Evolutionary conservation across 257 asterid genomes (phyloP), one percentile per base, ranked within the genome.

Genomic region (Fraxinus pennsylvanica): DNA sequence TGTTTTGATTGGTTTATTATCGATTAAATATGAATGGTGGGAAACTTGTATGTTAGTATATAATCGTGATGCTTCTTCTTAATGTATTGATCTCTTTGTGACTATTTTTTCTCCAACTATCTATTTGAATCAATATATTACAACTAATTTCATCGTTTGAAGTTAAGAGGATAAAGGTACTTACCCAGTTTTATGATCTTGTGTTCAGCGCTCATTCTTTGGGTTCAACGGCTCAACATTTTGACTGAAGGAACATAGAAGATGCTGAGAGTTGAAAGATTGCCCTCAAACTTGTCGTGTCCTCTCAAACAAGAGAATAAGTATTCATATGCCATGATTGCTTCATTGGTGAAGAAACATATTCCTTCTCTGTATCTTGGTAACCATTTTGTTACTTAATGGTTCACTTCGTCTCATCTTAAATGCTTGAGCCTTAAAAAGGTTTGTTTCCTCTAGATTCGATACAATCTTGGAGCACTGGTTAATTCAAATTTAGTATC

Each of bases 221-320:
- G 98, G 98, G 85, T 94, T 91, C 87, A 94, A 94, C 22, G 97
- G 98, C 82, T 86, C 98, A 14, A 94, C 98, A 14, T 92, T 94
- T 78, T 94, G 89, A 89, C 29, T 38, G 36, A 29, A 71, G 32
- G 22, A 27, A 25, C 19, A 4, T 22, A 27, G 69, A 63, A 63
- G 32, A 15, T 63, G 69, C 69, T 12, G 69, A 63, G 69, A 63
- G 69, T 63, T 63, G 36, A 63, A 27, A 63, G 69, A 43, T 10
- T n/a, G 65, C 10, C 0, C 65, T 54, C 12, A 7, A 54, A 19
- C 27, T 6, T 19, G 65, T 7, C 12, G 6, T 19, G 29, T n/a
- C 65, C 27, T 54, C 22, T n/a, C 65, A 54, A 19, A 5, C 27
- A 6, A 19, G 9, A 1, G 27, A 54, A 54, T 17, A 54, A 5